Evolutionary conservation across 2,329 filamentous ascomycete species (phyloP).

Genomic region (Trichoderma atrobrunneum): DNA sequence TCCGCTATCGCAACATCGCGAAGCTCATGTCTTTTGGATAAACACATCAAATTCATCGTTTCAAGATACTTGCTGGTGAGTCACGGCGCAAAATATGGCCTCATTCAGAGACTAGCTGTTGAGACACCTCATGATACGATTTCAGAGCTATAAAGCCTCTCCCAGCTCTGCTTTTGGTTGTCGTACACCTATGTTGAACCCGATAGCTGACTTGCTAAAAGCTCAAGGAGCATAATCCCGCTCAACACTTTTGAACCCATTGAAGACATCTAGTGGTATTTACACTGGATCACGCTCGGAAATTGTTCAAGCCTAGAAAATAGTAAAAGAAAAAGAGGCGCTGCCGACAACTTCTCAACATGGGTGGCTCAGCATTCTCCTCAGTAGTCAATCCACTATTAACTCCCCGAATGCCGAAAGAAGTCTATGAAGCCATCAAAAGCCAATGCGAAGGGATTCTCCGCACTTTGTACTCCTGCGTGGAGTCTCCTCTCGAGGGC

Average conservation of each 20-base stretch:
- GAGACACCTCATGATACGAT: neutral
- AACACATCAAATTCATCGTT: neutral
- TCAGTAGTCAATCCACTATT: slow-evolving; percentile 44
- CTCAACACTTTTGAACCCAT: neutral
- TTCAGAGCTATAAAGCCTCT: neutral
- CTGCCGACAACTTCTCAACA: slow-evolving; percentile 31
- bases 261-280: neutral
- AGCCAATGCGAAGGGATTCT: slow-evolving; percentile 46
- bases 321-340: neutral
- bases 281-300: neutral
- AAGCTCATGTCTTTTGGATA: neutral
- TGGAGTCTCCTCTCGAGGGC: slow-evolving; percentile 63
- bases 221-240: neutral
- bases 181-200: neutral
- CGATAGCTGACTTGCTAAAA: neutral
- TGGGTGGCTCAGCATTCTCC: slow-evolving; percentile 66
- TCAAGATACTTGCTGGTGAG: neutral
- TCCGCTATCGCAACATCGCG: neutral
- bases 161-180: neutral
- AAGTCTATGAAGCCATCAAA: slow-evolving; percentile 55
- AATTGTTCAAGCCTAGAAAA: neutral
- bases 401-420: slow-evolving; percentile 64
- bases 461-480: slow-evolving; percentile 49
- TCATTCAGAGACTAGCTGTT: neutral
- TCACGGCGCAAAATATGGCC: neutral